These are phyloP conservation scores for Fusarium graminum DNA, from an alignment of 2,329 filamentous ascomycete genomes.

Conservation along the genomic window DNA sequence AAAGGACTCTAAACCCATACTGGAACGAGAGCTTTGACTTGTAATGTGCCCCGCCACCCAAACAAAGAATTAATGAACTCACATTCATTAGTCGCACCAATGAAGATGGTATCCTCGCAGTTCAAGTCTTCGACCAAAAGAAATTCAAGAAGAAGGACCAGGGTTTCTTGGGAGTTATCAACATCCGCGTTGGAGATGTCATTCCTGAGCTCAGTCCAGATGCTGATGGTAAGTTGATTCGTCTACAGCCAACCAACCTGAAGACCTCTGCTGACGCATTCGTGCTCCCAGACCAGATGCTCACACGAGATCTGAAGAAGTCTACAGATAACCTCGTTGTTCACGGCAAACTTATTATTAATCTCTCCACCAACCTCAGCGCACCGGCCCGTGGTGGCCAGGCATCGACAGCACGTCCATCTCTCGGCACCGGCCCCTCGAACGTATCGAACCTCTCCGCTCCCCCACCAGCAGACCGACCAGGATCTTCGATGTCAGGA, in stretches of 20 bases:
- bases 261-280: slow-evolving; percentile 48
- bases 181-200: slow-evolving; percentile 93
- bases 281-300: slow-evolving; percentile 84
- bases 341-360: slow-evolving; percentile 96
- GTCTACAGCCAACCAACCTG: slow-evolving; percentile 28
- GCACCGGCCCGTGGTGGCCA: slow-evolving; percentile 71
- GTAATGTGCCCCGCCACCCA: slow-evolving; percentile 68
- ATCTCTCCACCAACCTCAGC: slow-evolving; percentile 90
- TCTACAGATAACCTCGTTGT: slow-evolving; percentile 98
- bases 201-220: slow-evolving; percentile 86
- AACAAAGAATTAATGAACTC: slow-evolving; percentile 25
- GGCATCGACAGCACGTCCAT: slow-evolving; percentile 61
- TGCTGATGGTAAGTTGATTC: slow-evolving; percentile 80
- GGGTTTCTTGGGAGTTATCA: slow-evolving; percentile 97
- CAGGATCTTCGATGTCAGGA: slow-evolving; percentile 66
- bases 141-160: slow-evolving; percentile 99
- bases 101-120: slow-evolving; percentile 95
- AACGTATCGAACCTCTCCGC: slow-evolving; percentile 60
- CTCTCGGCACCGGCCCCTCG: slow-evolving; percentile 60
- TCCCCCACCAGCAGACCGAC: slow-evolving; percentile 61
- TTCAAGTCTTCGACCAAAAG: slow-evolving; percentile 99
- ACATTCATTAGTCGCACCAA: slow-evolving; percentile 77
- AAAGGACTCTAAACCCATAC: slow-evolving; percentile 98
- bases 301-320: slow-evolving; percentile 96
- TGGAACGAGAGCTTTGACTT: slow-evolving; percentile 99